Evolutionary conservation across 2,329 filamentous ascomycete species (phyloP).

Genomic region (Phaeosphaeria sp.): DNA sequence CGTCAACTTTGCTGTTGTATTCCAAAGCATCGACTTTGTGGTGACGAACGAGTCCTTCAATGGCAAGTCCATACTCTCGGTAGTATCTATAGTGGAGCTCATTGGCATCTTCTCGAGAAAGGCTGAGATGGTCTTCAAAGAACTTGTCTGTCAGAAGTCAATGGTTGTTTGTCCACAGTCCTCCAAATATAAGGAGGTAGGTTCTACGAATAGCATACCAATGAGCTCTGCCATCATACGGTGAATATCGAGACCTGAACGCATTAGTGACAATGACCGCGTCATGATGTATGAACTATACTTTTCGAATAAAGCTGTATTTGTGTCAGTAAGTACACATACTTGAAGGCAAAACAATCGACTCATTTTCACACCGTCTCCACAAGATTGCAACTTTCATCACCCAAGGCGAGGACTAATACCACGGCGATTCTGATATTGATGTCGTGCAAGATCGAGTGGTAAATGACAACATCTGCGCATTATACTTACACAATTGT

Average conservation of each 20-base stretch:
- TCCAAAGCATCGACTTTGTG: conserved; percentile 95
- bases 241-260: conserved; percentile 76
- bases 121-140: conserved; percentile 72
- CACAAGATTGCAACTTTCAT: not conserved
- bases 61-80: conserved; percentile 93
- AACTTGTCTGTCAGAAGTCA: conserved; percentile 58
- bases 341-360: not conserved
- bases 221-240: conserved; percentile 89
- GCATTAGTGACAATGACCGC: conserved; percentile 16
- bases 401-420: not conserved
- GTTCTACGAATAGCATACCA: too few relatives aligned
- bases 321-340: conserved; percentile 9
- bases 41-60: conserved; percentile 90
- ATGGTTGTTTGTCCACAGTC: not conserved
- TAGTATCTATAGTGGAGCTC: conserved; percentile 92
- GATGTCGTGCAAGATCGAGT: not conserved
- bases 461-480: not conserved
- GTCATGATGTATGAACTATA: conserved; percentile 49
- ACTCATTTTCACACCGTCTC: too few relatives aligned
- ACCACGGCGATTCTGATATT: not conserved
- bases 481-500: conserved; percentile 77
- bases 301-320: conserved; percentile 81
- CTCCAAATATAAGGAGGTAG: too few relatives aligned
- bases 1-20: conserved; percentile 94
- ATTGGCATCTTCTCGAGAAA: conserved; percentile 79